Conservation (phyloP, 805 yeast species). For the Komagataella phaffii region DNA sequence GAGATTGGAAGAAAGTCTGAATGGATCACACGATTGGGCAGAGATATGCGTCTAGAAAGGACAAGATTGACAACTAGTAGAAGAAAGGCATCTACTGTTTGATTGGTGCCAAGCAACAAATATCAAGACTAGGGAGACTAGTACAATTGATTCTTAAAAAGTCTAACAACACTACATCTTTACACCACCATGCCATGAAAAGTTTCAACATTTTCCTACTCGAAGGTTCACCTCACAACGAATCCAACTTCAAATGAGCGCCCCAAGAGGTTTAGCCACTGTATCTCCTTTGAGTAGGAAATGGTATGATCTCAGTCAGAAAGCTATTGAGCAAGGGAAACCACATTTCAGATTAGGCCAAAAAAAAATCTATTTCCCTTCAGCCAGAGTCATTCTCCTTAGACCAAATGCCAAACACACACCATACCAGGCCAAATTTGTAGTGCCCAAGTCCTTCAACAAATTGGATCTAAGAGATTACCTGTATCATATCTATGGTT, state of each 20-base stretch:
- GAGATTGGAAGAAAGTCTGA: not conserved
- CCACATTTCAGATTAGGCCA: constrained; percentile 82
- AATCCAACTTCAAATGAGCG: not conserved
- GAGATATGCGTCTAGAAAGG: too few relatives aligned
- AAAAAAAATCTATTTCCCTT: constrained; percentile 68
- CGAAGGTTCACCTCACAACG: not conserved
- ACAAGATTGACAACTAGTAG: too few relatives aligned
- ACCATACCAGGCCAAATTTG: constrained; percentile 93
- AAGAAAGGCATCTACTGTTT: too few relatives aligned
- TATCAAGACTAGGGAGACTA: too few relatives aligned
- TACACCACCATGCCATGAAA: not conserved
- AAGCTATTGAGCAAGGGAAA: constrained; percentile 43
- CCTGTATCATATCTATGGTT: constrained; percentile 77
- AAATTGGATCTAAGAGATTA: constrained; percentile 92
- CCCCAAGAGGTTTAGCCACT: not conserved
- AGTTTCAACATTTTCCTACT: not conserved
- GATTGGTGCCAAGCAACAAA: too few relatives aligned
- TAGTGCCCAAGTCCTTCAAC: constrained; percentile 88
- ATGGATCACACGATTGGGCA: not conserved
- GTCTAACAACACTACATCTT: not conserved
- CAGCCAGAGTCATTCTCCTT: constrained; percentile 65
- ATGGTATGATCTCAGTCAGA: constrained; percentile 20
- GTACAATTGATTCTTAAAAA: not conserved
- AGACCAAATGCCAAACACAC: constrained; percentile 94
- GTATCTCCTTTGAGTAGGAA: not conserved